Percentiles rank a stretch among this genome's conserved stretches.
Conservation (phyloP, 106 monocot species). For the Dendrobium chrysotoxum region DNA sequence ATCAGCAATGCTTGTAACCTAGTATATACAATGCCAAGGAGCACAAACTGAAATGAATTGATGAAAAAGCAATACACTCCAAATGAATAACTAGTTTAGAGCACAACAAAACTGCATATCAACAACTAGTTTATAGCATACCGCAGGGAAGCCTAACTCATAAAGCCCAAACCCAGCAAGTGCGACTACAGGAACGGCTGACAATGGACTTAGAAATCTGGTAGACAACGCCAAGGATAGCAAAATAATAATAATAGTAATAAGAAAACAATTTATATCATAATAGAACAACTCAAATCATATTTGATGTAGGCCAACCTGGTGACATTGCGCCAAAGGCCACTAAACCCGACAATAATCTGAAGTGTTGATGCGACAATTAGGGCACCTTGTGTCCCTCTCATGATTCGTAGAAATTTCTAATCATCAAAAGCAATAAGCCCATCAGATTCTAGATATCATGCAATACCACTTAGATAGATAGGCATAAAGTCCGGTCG, state of each 20-base stretch:
- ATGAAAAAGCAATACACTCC: not conserved
- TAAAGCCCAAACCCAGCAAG: slow-evolving; percentile 89
- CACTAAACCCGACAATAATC: slow-evolving; percentile 91
- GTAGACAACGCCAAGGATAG: not conserved
- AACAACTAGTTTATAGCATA: slow-evolving; percentile 20
- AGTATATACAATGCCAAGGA: too few species aligned
- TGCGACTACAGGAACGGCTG: slow-evolving; percentile 76
- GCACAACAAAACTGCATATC: not conserved
- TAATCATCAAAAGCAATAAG: slow-evolving; percentile 14
- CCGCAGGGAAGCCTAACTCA: slow-evolving; percentile 93
- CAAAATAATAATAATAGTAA: not conserved
- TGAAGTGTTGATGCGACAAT: slow-evolving; percentile 94
- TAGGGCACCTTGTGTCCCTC: slow-evolving; percentile 95
- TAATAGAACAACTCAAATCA: not conserved
- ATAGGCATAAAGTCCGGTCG: not conserved
- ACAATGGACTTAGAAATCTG: slow-evolving; percentile 85
- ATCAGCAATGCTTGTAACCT: not conserved
- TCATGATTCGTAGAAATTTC: slow-evolving; percentile 88
- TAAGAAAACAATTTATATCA: not conserved
- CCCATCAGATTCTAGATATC: not conserved
- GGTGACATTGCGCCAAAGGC: slow-evolving; percentile 94
- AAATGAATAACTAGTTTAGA: not conserved
- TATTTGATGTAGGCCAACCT: slow-evolving; percentile 32
- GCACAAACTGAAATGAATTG: too few species aligned
- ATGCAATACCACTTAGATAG: not conserved